Conservation (phyloP, 495 filamentous ascomycete species). For the Astrothelium macrocarpum region DNA sequence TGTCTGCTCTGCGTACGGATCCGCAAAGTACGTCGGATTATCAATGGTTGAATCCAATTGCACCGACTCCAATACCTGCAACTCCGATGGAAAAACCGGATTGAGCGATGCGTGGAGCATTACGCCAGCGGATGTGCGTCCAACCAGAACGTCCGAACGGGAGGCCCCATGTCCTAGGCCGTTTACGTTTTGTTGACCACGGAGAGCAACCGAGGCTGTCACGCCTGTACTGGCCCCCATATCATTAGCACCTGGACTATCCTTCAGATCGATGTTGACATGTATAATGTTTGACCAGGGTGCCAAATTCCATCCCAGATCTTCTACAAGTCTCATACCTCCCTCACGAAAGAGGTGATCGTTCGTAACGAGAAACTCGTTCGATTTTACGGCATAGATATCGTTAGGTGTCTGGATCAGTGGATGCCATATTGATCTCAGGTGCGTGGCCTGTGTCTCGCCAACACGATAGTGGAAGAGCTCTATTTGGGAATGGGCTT, state of each 20-base stretch:
- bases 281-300: conserved; percentile 33
- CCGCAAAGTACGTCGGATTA: conserved; percentile 48
- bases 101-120: conserved; percentile 26
- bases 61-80: conserved; percentile 34
- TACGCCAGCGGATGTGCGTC: conserved; percentile 33
- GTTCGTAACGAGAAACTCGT: conserved; percentile 24
- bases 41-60: conserved; percentile 41
- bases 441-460: conserved; percentile 9
- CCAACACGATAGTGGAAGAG: conserved; percentile 17
- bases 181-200: conserved; percentile 43
- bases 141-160: conserved; percentile 35
- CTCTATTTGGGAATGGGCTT: conserved; percentile 18
- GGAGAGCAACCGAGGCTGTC: conserved; percentile 36
- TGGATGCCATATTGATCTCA: conserved; percentile 15
- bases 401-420: conserved; percentile 24
- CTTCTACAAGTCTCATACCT: background rate
- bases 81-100: conserved; percentile 24
- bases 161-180: conserved; percentile 46
- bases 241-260: background rate
- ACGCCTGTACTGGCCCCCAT: conserved; percentile 29
- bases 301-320: background rate
- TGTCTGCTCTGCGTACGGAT: conserved; percentile 32
- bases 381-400: conserved; percentile 16
- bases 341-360: conserved; percentile 18
- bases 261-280: conserved; percentile 23